These are phyloP conservation scores for Gaeumannomyces tritici DNA, from an alignment of 2,329 filamentous ascomycete genomes.

Conservation along the genomic window DNA sequence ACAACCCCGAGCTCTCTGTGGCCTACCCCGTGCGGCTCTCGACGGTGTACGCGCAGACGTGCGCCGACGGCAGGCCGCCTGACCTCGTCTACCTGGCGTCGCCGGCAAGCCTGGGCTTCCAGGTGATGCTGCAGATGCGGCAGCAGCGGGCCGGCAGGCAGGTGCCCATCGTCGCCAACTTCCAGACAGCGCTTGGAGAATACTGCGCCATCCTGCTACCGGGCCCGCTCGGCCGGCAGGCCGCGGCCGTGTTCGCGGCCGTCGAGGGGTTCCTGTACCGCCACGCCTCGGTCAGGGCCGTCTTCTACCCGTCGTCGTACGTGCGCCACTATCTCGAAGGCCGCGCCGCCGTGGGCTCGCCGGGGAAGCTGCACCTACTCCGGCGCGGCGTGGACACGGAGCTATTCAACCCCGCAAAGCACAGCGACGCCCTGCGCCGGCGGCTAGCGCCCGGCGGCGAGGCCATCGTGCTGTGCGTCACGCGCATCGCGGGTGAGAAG, in stretches of 20 bases:
- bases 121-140: conserved; percentile 59
- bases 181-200: conserved; percentile 61
- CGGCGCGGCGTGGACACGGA: conserved; percentile 56
- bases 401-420: conserved; percentile 45
- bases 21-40: conserved; percentile 60
- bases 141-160: conserved; percentile 45
- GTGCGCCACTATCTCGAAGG: conserved; percentile 49
- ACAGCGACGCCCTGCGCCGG: conserved; percentile 40
- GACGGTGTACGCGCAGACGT: conserved; percentile 49
- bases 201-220: conserved; percentile 65
- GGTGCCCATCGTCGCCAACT: conserved; percentile 56
- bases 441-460: conserved; percentile 52
- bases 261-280: conserved; percentile 60
- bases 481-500: conserved; percentile 60
- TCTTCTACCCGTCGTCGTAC: conserved; percentile 60
- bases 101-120: conserved; percentile 60
- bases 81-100: conserved; percentile 63
- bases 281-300: conserved; percentile 49
- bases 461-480: conserved; percentile 56
- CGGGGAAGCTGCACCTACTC: conserved; percentile 47
- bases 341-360: conserved; percentile 40
- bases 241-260: conserved; percentile 49
- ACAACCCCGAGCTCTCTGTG: conserved; percentile 62
- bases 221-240: conserved; percentile 47
- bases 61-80: conserved; percentile 36